phyloP scores from a whole-genome alignment of 176 grass and related monocot species.

The Raddia guianensis region DNA sequence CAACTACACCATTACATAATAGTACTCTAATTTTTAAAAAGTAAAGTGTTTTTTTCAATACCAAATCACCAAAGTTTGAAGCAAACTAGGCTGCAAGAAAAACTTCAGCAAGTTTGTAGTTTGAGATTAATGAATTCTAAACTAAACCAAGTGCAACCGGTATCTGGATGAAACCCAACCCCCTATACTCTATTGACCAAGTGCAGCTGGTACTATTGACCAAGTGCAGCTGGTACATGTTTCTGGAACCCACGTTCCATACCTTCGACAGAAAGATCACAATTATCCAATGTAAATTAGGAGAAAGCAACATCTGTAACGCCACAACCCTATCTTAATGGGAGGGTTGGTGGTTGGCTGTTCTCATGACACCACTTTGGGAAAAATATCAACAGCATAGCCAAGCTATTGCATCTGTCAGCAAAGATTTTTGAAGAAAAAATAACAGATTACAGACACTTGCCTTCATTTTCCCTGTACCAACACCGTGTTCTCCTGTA shows the following conservation, averaged over 20 bases:
- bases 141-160: neutral
- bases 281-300: neutral
- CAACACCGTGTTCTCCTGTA: constrained; percentile 97
- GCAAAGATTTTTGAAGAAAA: neutral
- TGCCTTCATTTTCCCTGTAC: constrained; percentile 99
- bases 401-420: neutral
- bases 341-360: neutral
- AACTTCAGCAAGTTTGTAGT: neutral
- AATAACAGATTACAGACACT: constrained; percentile 17
- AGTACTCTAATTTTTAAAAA: neutral
- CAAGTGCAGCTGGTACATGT: neutral
- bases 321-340: neutral
- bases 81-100: neutral
- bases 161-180: neutral
- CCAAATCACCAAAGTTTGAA: too few species aligned
- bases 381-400: neutral
- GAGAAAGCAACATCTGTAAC: neutral
- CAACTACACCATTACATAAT: neutral
- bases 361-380: neutral
- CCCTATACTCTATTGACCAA: neutral
- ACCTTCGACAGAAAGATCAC: neutral
- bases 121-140: neutral
- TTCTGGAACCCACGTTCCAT: constrained; percentile 5
- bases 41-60: neutral
- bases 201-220: neutral